phyloP scores from a whole-genome alignment of 2,329 filamentous ascomycete genomes.

The Falciphora oryzae region DNA sequence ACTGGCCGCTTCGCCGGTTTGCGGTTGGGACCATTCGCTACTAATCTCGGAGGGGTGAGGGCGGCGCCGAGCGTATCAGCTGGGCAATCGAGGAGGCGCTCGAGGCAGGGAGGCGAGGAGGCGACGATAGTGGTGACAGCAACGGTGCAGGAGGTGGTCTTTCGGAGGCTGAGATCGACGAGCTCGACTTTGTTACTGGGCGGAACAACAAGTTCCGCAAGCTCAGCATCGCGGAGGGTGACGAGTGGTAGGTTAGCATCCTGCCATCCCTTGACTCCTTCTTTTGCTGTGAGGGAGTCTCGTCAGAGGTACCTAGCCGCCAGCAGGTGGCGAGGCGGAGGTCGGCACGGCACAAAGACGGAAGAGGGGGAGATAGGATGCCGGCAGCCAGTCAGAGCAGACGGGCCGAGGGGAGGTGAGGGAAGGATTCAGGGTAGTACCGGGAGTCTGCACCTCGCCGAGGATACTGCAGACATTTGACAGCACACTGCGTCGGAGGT shows the following conservation, averaged over 20 bases:
- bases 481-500: not conserved
- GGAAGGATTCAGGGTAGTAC: not conserved
- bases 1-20: slow-evolving; percentile 16
- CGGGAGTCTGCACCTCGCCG: not conserved
- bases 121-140: not conserved
- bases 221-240: slow-evolving; percentile 5
- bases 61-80: slow-evolving; percentile 15
- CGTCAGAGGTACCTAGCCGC: not conserved
- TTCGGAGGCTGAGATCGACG: slow-evolving; percentile 5
- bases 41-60: slow-evolving; percentile 17
- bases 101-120: slow-evolving; percentile 2
- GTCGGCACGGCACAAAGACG: not conserved
- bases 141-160: not conserved
- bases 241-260: slow-evolving; percentile 5
- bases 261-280: no score
- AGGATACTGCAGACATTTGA: not conserved
- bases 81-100: slow-evolving; percentile 12
- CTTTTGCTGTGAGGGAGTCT: no score
- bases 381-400: no score
- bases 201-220: slow-evolving; percentile 8
- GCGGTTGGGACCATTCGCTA: slow-evolving; percentile 14
- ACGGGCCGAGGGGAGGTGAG: not conserved
- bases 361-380: no score
- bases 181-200: slow-evolving; percentile 9
- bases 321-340: not conserved